Evolutionary conservation across 169 alveolate species (phyloP).

Genomic region (Plasmodium knowlesi): DNA sequence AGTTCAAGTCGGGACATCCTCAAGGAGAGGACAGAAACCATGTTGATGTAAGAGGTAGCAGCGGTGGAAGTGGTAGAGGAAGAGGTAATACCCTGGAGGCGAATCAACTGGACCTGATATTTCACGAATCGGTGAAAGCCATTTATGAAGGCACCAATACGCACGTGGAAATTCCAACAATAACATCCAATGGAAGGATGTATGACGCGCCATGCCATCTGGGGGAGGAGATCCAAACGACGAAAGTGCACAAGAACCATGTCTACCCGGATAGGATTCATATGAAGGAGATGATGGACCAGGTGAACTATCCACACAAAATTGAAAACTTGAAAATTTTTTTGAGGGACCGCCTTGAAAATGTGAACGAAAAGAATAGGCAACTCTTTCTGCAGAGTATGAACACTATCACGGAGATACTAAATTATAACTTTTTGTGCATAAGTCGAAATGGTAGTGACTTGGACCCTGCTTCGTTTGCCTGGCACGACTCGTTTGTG

Average conservation of each 20-base stretch:
- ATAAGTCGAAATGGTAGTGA: not conserved
- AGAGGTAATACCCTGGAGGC: not conserved
- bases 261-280: not conserved
- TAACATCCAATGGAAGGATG: not conserved
- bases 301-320: not conserved
- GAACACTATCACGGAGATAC: not conserved
- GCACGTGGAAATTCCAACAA: conserved; percentile 42
- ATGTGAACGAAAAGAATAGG: conserved; percentile 3
- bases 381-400: conserved; percentile 22
- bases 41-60: not conserved
- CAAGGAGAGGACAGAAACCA: not conserved
- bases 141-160: conserved; percentile 39
- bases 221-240: not conserved
- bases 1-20: not conserved
- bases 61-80: not conserved
- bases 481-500: conserved; percentile 38
- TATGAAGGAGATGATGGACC: not conserved
- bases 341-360: not conserved
- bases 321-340: conserved; percentile 12
- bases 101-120: not conserved
- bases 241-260: not conserved
- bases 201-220: not conserved
- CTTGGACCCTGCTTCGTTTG: not conserved
- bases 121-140: conserved; percentile 16
- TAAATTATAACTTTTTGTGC: conserved; percentile 23